Base-by-base conservation (phyloP, 2,329 filamentous ascomycete genomes). In the Claviceps arundinis region DNA sequence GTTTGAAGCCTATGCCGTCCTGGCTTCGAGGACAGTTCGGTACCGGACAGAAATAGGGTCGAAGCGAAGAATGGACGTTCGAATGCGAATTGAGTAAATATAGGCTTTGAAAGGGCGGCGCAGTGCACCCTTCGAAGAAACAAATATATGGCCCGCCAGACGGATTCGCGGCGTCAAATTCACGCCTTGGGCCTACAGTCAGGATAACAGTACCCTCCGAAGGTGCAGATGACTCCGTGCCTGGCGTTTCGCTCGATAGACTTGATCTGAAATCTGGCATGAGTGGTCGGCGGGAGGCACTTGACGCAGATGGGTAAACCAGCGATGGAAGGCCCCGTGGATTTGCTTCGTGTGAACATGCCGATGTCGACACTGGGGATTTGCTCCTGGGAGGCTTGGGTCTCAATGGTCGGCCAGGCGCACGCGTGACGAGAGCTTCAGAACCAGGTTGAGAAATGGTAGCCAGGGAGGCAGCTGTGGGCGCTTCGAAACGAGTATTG, bases 71-170 rank as follows among this genome's bases (percentile, higher is more conserved):
- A 65, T 85, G 82, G 4, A 85, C 82, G 56, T 85, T 85, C 50
- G 83, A 81, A 61, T 91, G 87, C 0, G 87, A 91, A 64, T 89
- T 91, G 22, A 91, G 71, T 9, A 91, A 73, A 68, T 83, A 83
- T 59, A 83, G 81, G 0, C 87, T 93, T 60, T 88, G 84, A 58
- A 93, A 93, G 0, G 87, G 82, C 34, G 74, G 68, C 1, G 87
- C 86, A 40, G 65, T 85, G 64, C 87, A 93, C 8, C 82, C 84
- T 7, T 73, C 59, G 48, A 71, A 70, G 60, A 67, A 73, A 64
- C 85, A 90, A 46, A 76, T 68, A 61, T 77, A 86, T 4, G 68
- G 68, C 19, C 74, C 77, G 48, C 69, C 62, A 40, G 71, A 67
- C 4, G 75, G 75, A 59, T 73, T 76, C 11, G 76, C 76, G 51